These are phyloP conservation scores for Phaeodactylum tricornutum DNA, from an alignment of 108 stramenopile species.

Conservation along the genomic window DNA sequence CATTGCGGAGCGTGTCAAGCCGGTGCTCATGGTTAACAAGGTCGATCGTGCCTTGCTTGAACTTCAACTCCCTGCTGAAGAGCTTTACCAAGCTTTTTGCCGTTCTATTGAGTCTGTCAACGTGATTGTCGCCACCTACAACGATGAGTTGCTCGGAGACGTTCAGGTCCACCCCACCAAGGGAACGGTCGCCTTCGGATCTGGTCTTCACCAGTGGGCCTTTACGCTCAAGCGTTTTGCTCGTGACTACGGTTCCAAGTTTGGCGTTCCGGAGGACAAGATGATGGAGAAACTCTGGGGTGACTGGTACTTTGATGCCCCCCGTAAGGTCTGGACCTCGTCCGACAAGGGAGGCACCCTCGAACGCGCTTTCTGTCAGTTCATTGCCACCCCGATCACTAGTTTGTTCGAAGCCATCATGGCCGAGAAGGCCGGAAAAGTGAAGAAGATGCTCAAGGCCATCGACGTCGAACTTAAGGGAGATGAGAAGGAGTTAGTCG, in stretches of 20 bases:
- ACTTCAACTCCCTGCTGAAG: slow-evolving; percentile 98
- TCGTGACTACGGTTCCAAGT: slow-evolving; percentile 97
- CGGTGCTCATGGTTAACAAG: slow-evolving; percentile 99
- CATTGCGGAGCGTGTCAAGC: slow-evolving; percentile 95
- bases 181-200: slow-evolving; percentile 99
- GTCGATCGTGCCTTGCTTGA: slow-evolving; percentile 99
- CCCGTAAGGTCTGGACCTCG: slow-evolving; percentile 91
- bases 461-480: slow-evolving; percentile 95
- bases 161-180: slow-evolving; percentile 97
- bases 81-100: slow-evolving; percentile 98
- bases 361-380: slow-evolving; percentile 98
- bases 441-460: slow-evolving; percentile 98
- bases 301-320: slow-evolving; percentile 93
- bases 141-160: slow-evolving; percentile 94
- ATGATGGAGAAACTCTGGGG: slow-evolving; percentile 99
- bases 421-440: slow-evolving; percentile 97
- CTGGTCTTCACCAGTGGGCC: slow-evolving; percentile 99
- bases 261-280: slow-evolving; percentile 93
- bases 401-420: slow-evolving; percentile 98
- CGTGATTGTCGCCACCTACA: slow-evolving; percentile 99
- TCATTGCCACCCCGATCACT: slow-evolving; percentile 98
- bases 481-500: slow-evolving; percentile 92
- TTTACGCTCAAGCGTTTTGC: slow-evolving; percentile 99
- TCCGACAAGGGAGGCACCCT: slow-evolving; percentile 82
- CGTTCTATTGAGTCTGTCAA: slow-evolving; percentile 99